phyloP scores from a whole-genome alignment of 495 filamentous ascomycete species.

The Niebla homalea region DNA sequence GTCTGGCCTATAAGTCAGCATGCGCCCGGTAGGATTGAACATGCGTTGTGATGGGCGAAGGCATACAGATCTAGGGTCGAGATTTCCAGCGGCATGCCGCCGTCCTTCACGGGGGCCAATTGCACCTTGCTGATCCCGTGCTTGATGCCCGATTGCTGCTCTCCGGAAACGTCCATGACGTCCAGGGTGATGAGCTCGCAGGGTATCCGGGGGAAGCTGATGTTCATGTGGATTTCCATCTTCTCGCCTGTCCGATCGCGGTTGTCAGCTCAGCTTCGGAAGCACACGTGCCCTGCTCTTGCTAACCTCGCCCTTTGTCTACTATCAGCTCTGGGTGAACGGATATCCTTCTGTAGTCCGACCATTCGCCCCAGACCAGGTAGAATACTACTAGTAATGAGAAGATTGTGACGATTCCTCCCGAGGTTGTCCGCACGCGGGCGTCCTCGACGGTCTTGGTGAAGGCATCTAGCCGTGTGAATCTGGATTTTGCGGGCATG shows the following conservation, averaged over 20 bases:
- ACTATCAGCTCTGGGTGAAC: conserved; percentile 89
- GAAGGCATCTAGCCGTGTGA: conserved; percentile 93
- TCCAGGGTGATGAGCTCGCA: conserved; percentile 94
- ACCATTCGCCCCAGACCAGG: conserved; percentile 90
- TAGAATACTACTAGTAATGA: conserved; percentile 77
- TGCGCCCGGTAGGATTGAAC: not conserved
- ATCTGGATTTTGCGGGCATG: conserved; percentile 59
- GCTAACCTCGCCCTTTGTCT: conserved; percentile 83
- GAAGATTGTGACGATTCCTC: conserved; percentile 85
- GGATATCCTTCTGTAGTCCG: conserved; percentile 74
- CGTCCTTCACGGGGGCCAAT: conserved; percentile 55
- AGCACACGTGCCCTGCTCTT: not conserved
- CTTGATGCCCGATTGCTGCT: conserved; percentile 84
- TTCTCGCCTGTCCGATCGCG: conserved; percentile 55
- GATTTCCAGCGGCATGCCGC: conserved; percentile 63
- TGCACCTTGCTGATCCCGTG: conserved; percentile 87
- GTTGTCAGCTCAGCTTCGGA: not conserved
- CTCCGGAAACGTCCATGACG: conserved; percentile 97
- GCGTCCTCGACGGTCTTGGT: conserved; percentile 99
- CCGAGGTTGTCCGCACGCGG: conserved; percentile 89
- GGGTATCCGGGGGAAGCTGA: conserved; percentile 85
- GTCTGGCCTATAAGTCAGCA: not conserved
- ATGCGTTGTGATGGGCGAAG: conserved; percentile 18
- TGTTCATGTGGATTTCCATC: conserved; percentile 98
- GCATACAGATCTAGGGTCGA: conserved; percentile 55